Evolutionary conservation across 208 protist genomes (phyloP).

Genomic region (Leishmania tarentolae): DNA sequence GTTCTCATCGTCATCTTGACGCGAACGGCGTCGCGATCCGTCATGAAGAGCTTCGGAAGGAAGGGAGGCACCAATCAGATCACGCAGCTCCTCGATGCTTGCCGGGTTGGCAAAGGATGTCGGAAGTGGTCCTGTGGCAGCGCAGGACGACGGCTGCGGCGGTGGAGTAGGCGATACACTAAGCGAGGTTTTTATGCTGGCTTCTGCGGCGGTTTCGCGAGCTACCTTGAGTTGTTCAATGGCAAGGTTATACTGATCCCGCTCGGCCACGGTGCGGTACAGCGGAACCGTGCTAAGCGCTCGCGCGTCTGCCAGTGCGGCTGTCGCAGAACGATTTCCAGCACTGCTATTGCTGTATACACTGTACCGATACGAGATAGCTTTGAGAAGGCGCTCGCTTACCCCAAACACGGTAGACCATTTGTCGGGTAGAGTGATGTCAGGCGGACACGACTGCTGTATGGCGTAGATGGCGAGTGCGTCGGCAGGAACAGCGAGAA

Average conservation of each 20-base stretch:
- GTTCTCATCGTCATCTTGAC: slow-evolving; percentile 3
- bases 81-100: slow-evolving; percentile 32
- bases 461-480: slow-evolving; percentile 71
- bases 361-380: slow-evolving; percentile 23
- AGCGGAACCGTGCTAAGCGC: slow-evolving; percentile 10
- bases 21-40: slow-evolving; percentile 2
- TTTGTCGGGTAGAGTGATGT: slow-evolving; percentile 39
- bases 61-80: slow-evolving; percentile 23
- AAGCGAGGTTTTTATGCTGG: background rate
- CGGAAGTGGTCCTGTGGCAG: background rate
- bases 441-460: slow-evolving; percentile 33
- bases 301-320: slow-evolving; percentile 20
- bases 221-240: slow-evolving; percentile 7
- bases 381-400: background rate
- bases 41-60: background rate
- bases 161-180: slow-evolving; percentile 13
- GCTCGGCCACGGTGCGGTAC: slow-evolving; percentile 31
- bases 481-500: slow-evolving; percentile 36
- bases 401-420: slow-evolving; percentile 73
- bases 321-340: slow-evolving; percentile 8
- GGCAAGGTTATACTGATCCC: slow-evolving; percentile 9
- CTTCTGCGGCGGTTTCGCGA: background rate
- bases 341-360: slow-evolving; percentile 10
- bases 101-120: background rate
- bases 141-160: background rate